Evolutionary conservation across 2,329 filamentous ascomycete genomes (phyloP), one percentile per base, ranked within the genome.

Genomic region (Xylaria sp.): DNA sequence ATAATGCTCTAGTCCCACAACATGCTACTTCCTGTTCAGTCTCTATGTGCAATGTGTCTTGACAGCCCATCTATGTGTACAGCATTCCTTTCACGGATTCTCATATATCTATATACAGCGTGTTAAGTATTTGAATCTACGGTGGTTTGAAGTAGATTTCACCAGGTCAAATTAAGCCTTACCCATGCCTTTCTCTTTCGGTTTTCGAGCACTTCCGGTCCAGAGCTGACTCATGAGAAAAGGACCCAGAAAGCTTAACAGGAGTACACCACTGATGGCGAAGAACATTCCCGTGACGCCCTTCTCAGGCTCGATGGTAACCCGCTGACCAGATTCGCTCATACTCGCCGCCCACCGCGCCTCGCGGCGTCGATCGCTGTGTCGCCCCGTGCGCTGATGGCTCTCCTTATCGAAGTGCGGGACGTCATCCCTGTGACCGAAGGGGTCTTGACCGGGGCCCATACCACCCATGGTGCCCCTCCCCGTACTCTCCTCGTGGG

Each of bases 351-450:
- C 75, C 35, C 86, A 79, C 23, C 82, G 78, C 75, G 84, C 77
- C 50, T 77, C 76, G 18, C 83, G 79, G 5, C 84, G 79, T 51
- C 82, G 79, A 72, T 92, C 87, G 74, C 92, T 85, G 40, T 86
- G 83, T 59, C 86, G 84, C 71, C 97, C 93, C 68, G 93, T 97
- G 70, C 88, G 85, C 74, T 90, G 88, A 80, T 97, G 94, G 10
- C 86, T 85, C 50, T 82, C 84, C 48, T 87, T 87, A 81, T 98
- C 91, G 74, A 97, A 99, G 81, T 97, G 92, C 72, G 90, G 88
- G 32, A 66, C 60, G 40, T 90, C 84, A 64, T 88, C 83, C 37
- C 83, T 79, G 60, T 79, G 68, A 1, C 78, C 75, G 71, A 81
- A 86, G 5, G 84, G 83, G 48, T 84, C 81, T 65, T 87, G 85